Evolutionary conservation across 345 rosid species (phyloP), one percentile per base, ranked within the genome.

Genomic region (Citrus trifoliata): DNA sequence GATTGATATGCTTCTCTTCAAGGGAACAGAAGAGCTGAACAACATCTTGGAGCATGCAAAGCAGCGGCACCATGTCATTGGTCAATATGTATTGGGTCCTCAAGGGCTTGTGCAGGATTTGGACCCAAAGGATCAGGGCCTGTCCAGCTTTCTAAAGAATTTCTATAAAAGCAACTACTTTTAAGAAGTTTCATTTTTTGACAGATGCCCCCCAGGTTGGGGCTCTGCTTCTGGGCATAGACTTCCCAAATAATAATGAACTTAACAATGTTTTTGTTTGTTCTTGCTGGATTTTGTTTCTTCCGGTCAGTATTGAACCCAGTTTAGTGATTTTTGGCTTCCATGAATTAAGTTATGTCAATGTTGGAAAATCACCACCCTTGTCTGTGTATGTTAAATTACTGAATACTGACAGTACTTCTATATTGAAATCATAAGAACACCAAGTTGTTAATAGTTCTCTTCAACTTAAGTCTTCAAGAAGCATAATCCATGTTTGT

Each of bases 51-150:
- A 92, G 85, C 99, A 95, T 77, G 95, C 97, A n/a, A 95, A 95
- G 89, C 99, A 95, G 89, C 95, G 99, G 76, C 99, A 93, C 80
- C 99, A 95, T 84, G 83, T 95, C 38, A 91, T 95, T 33, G 99
- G 99, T 38, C 98, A 93, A 73, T 95, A 95, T 65, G 97, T 95
- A 33, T 78, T 89, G 10, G 94, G 97, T 74, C 79, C 38, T 38
- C 88, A 82, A 73, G 97, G 95, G 77, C 93, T 91, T 25, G 87
- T 88, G 75, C 97, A 92, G 82, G 95, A 95, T 66, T 79, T 80
- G 51, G 88, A 82, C 80, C 56, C 81, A 86, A 91, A 93, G 83
- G 98, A 93, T 74, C 82, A 88, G 82, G 93, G 92, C 76, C 65
- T 60, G 61, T 92, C 99, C 16, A 92, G 87, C 72, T 95, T 95